Evolutionary conservation across 768 basidiomycete genomes (phyloP).

Genomic region (Cyathus striatus): DNA sequence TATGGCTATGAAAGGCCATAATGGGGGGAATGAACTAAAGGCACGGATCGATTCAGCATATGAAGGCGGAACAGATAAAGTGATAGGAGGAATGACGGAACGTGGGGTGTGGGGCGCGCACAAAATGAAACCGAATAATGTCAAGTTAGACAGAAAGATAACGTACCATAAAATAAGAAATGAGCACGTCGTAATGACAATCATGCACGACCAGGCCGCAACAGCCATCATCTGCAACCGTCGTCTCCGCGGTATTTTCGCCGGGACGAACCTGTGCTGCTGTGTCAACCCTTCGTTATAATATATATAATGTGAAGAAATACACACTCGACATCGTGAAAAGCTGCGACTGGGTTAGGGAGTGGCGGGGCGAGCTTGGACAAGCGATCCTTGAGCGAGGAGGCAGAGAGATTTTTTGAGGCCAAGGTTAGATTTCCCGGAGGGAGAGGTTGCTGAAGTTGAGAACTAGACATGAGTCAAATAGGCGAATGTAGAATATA

Average conservation of each 20-base stretch:
- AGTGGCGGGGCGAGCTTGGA: slow-evolving; percentile 55
- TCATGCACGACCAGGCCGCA: slow-evolving; percentile 80
- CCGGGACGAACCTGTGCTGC: slow-evolving; percentile 68
- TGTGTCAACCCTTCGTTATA: background rate
- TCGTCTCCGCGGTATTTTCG: slow-evolving; percentile 80
- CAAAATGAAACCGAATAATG: background rate
- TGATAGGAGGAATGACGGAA: background rate
- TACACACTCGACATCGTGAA: slow-evolving; percentile 70
- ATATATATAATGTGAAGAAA: no score
- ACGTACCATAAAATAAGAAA: slow-evolving; percentile 85
- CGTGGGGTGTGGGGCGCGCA: background rate
- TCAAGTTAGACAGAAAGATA: background rate
- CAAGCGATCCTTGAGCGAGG: slow-evolving; percentile 56
- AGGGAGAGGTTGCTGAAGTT: no score
- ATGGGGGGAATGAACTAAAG: slow-evolving; percentile 74
- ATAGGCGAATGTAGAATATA: no score
- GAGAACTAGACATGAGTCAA: no score
- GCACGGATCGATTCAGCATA: background rate
- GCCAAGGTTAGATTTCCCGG: no score
- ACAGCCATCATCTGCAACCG: slow-evolving; percentile 88
- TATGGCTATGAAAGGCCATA: slow-evolving; percentile 79
- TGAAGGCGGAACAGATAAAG: background rate
- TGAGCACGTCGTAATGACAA: slow-evolving; percentile 56
- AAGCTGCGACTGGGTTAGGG: slow-evolving; percentile 50
- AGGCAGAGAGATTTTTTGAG: slow-evolving; percentile 52